A percentile compares a stretch with the other conserved stretches of the same genome.
Conservation (phyloP, 1,139 yeast species). For the Geotrichum australiense region DNA sequence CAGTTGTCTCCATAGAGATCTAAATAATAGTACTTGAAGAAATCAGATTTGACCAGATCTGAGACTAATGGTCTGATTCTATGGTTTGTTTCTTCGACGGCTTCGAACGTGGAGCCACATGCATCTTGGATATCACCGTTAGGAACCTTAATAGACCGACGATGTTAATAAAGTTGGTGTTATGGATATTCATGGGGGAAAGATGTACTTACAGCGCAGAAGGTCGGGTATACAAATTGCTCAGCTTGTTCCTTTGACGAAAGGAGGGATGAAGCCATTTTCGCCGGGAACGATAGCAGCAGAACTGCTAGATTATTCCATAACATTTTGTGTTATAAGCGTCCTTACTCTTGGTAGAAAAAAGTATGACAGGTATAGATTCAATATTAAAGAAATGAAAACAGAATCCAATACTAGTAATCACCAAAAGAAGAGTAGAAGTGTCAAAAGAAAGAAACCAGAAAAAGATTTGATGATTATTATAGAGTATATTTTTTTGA, state of each 20-base stretch:
- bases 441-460: too few relatives aligned
- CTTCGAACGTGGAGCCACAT: constrained; percentile 47
- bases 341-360: too few relatives aligned
- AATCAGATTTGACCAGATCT: constrained; percentile 42
- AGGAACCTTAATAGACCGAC: constrained; percentile 17
- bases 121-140: constrained; percentile 31
- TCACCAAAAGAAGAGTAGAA: too few relatives aligned
- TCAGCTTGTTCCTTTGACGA: constrained; percentile 12
- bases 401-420: too few relatives aligned
- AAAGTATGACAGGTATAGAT: too few relatives aligned
- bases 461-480: too few relatives aligned
- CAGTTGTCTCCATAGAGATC: constrained; percentile 76
- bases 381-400: too few relatives aligned
- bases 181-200: not conserved
- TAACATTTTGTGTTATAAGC: constrained; percentile 8
- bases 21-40: constrained; percentile 77
- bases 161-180: not conserved
- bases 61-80: constrained; percentile 49
- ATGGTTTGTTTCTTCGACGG: constrained; percentile 46
- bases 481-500: too few relatives aligned
- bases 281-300: constrained; percentile 14
- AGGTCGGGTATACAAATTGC: constrained; percentile 14
- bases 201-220: constrained; percentile 13
- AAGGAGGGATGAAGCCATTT: constrained; percentile 11
- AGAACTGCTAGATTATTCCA: constrained; percentile 14